Base-by-base conservation (phyloP, 495 filamentous ascomycete species). In the Rhizodiscina lignyota region DNA sequence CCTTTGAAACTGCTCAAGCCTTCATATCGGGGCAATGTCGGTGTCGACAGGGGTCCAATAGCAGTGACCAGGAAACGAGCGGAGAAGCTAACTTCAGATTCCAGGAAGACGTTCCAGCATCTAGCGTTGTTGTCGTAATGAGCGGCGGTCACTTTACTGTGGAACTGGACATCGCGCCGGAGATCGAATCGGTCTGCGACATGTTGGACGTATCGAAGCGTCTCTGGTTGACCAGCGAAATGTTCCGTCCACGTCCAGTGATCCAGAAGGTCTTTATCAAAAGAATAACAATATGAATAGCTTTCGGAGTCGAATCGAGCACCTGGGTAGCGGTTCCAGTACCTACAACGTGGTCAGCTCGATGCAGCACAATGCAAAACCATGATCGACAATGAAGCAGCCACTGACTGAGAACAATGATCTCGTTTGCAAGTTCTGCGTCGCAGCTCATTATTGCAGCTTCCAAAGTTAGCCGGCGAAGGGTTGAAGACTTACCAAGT, bases 281-380 rank as follows among this genome's bases (percentile, higher is more conserved):
- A 27, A 27, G 24, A 27, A 27, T 8, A 27, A 13, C 24, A 8
- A 13, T 27, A 27, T 8, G 24, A 8, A 13, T 27, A 27, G 24
- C 8, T 8, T 8, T 27, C 24, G 13, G 24, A 27, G 18, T 39
- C 37, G 19, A 23, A n/a, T 34, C 28, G 13, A 18, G 8, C 10
- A 2, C 40, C 40, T 3, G 40, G 40, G 21, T 43, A 43, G 12
- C 36, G 35, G 18, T 38, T 38, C 35, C 35, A 39, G 24, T 39
- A 30, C n/a, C n/a, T n/a, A n/a, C n/a, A n/a, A n/a, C n/a, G n/a
- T n/a, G n/a, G n/a, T n/a, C n/a, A n/a, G n/a, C n/a, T n/a, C n/a
- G n/a, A n/a, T n/a, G n/a, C n/a, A n/a, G n/a, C n/a, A n/a, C n/a
- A n/a, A n/a, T n/a, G n/a, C n/a, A n/a, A n/a, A n/a, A n/a, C n/a